Percentiles rank a stretch among this genome's conserved stretches.
Conservation (phyloP, 2,329 filamentous ascomycete genomes). For the Cladosporium cucumerinum region DNA sequence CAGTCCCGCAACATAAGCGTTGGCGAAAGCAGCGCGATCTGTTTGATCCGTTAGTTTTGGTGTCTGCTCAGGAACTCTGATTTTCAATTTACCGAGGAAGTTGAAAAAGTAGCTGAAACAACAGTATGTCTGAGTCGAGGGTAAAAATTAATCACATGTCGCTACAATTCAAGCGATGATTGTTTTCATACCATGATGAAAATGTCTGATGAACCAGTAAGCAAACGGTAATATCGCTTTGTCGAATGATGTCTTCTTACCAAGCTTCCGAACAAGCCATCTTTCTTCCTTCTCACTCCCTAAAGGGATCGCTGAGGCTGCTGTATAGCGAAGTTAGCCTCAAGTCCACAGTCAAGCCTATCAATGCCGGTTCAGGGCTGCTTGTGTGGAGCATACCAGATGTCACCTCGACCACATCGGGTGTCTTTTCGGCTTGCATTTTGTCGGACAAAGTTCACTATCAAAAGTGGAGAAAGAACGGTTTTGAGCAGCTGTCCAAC, state of each 20-base stretch:
- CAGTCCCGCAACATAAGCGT: constrained; percentile 43
- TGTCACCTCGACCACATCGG: neutral
- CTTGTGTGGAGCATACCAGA: neutral
- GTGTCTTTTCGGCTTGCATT: neutral
- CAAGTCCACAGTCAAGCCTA: neutral
- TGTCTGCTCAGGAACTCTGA: neutral
- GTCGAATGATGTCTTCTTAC: neutral
- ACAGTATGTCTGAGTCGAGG: neutral
- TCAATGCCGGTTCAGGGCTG: neutral
- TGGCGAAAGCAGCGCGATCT: constrained; percentile 26
- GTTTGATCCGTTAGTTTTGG: neutral
- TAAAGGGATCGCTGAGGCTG: neutral
- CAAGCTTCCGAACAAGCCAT: neutral
- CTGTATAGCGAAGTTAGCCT: neutral
- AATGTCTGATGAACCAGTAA: neutral
- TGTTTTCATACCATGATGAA: neutral
- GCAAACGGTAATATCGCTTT: neutral
- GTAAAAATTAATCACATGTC: neutral
- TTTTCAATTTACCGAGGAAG: neutral
- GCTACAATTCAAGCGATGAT: neutral
- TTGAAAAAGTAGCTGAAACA: neutral
- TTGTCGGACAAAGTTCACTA: neutral
- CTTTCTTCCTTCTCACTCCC: neutral
- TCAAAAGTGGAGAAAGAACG: neutral
- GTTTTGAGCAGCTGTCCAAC: neutral